Percentiles rank a stretch among this genome's conserved stretches.
Evolutionary conservation across 306 rosid species (phyloP).

Genomic region (Quillaja saponaria): DNA sequence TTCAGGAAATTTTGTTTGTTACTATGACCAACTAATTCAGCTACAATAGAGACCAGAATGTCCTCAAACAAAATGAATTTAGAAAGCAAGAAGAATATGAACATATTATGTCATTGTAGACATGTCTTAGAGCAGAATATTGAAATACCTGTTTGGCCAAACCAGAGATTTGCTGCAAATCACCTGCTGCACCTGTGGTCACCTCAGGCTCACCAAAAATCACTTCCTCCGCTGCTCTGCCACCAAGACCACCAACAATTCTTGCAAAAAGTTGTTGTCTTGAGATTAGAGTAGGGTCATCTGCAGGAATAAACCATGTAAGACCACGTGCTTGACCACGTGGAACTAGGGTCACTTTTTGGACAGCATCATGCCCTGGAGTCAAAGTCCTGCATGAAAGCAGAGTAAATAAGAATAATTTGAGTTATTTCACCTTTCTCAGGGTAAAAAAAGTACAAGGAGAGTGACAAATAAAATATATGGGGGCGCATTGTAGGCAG

Average conservation of each 20-base stretch:
- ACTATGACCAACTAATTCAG: conserved; percentile 16
- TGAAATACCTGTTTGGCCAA: conserved; percentile 86
- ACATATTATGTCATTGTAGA: not conserved
- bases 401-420: too few relatives aligned
- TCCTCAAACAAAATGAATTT: conserved; percentile 4
- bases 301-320: conserved; percentile 95
- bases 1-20: conserved; percentile 9
- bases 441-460: too few relatives aligned
- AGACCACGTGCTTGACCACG: conserved; percentile 99
- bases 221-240: conserved; percentile 97
- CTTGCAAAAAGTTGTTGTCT: conserved; percentile 98
- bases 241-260: conserved; percentile 97
- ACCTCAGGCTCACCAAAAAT: conserved; percentile 97
- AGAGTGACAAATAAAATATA: too few relatives aligned
- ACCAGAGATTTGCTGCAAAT: conserved; percentile 89
- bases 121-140: not conserved
- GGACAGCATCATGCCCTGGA: conserved; percentile 95
- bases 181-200: conserved; percentile 98
- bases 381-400: conserved; percentile 77
- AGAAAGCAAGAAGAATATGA: not conserved
- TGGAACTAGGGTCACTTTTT: conserved; percentile 88
- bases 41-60: conserved; percentile 3
- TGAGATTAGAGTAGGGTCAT: conserved; percentile 92
- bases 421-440: too few relatives aligned
- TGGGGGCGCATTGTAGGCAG: too few relatives aligned